Conservation (phyloP, 192 early-diverging fungal genomes). For the Entomortierella lignicola region DNA sequence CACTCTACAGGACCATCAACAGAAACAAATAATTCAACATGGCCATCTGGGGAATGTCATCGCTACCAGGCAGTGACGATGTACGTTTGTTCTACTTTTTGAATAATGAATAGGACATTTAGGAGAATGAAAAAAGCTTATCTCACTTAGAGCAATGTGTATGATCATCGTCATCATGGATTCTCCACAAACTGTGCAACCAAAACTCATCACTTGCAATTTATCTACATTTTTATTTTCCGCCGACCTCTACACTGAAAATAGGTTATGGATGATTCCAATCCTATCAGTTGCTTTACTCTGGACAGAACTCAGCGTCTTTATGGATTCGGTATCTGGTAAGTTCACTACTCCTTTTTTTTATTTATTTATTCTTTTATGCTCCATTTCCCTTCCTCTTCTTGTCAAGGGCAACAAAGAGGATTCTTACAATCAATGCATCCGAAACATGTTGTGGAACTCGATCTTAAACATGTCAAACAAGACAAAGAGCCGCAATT, state of each 20-base stretch:
- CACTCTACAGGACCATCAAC: not conserved
- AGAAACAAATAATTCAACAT: slow-evolving; percentile 12
- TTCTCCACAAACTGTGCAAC: too few relatives aligned
- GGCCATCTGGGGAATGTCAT: slow-evolving; percentile 57
- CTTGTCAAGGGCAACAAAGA: too few relatives aligned
- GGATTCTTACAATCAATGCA: too few relatives aligned
- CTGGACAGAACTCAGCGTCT: slow-evolving; percentile 76
- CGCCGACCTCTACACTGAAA: too few relatives aligned
- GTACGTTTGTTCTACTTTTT: slow-evolving; percentile 1
- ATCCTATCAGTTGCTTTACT: slow-evolving; percentile 53
- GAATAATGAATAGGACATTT: too few relatives aligned
- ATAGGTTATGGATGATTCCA: slow-evolving; percentile 66
- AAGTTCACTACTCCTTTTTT: slow-evolving; percentile 18
- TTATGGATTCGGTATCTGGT: slow-evolving; percentile 82
- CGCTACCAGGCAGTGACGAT: slow-evolving; percentile 27
- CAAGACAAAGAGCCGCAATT: not conserved
- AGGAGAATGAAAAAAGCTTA: not conserved
- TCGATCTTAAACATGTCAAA: too few relatives aligned
- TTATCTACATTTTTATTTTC: too few relatives aligned
- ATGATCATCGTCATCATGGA: too few relatives aligned
- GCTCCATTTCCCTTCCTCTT: too few relatives aligned
- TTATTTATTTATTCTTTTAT: too few relatives aligned
- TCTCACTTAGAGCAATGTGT: not conserved
- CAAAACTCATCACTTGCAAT: too few relatives aligned
- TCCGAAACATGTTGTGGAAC: too few relatives aligned